A percentile compares a stretch with the other conserved stretches of the same genome.
phyloP scores from a whole-genome alignment of 1,284 basidiomycete genomes.

The Schizophyllum commune region DNA sequence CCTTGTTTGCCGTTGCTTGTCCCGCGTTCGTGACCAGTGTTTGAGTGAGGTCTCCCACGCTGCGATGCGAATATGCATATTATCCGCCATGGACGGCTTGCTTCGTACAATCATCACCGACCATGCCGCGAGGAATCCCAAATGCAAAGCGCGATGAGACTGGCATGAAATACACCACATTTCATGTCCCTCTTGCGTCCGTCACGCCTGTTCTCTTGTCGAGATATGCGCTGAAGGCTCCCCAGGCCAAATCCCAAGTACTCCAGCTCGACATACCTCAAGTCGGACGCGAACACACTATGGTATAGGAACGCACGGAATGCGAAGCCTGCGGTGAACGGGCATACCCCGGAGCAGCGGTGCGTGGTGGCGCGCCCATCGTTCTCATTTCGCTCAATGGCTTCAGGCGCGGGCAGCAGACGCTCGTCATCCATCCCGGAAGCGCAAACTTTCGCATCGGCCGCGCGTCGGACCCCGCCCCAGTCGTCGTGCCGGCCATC shows the following conservation, averaged over 20 bases:
- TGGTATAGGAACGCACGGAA: slow-evolving; percentile 62
- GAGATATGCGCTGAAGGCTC: background rate
- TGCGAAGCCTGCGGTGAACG: slow-evolving; percentile 34
- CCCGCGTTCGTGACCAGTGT: background rate
- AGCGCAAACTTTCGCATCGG: slow-evolving; percentile 85
- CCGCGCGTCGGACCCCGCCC: slow-evolving; percentile 81
- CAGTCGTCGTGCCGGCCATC: slow-evolving; percentile 67
- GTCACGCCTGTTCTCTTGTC: background rate
- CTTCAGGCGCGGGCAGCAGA: slow-evolving; percentile 57
- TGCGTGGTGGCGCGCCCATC: slow-evolving; percentile 30
- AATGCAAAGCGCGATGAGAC: slow-evolving; percentile 73
- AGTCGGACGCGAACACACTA: slow-evolving; percentile 60
- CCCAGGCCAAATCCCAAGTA: background rate
- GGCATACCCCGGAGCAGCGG: slow-evolving; percentile 28
- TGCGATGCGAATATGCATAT: background rate
- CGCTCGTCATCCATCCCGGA: slow-evolving; percentile 91
- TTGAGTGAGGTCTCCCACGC: background rate
- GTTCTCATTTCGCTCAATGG: slow-evolving; percentile 7
- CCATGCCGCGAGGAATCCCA: slow-evolving; percentile 73
- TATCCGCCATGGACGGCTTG: background rate
- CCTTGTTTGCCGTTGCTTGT: background rate
- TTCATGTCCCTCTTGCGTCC: slow-evolving; percentile 57
- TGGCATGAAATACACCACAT: slow-evolving; percentile 71
- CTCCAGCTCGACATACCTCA: slow-evolving; percentile 55
- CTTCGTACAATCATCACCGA: background rate